These are phyloP conservation scores for Polytrichum commune DNA, from an alignment of 225 moss, liverwort and hornwort species.

Conservation along the genomic window DNA sequence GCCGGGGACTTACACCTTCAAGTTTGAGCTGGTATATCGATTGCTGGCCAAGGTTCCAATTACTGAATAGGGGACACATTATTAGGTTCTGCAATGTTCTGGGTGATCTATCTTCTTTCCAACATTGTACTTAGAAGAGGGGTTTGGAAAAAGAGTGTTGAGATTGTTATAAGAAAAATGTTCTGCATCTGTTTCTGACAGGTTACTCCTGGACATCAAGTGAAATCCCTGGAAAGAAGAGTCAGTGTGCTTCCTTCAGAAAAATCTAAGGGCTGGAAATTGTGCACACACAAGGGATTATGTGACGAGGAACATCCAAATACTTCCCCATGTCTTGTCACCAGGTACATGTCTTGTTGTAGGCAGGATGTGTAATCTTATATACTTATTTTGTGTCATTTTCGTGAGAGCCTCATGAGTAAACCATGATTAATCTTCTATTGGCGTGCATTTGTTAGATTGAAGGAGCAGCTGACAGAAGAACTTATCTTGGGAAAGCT, in stretches of 20 bases:
- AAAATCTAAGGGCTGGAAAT: conserved; percentile 46
- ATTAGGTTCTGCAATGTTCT: too few species aligned
- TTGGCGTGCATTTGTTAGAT: conserved; percentile 26
- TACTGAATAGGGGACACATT: too few species aligned
- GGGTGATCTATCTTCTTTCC: too few species aligned
- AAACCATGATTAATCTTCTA: too few species aligned
- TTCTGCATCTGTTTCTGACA: conserved; percentile 9
- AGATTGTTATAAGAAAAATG: too few species aligned
- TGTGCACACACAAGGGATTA: conserved; percentile 32
- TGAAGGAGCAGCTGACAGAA: conserved; percentile 28
- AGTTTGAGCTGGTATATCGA: conserved; percentile 27
- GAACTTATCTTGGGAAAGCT: conserved; percentile 43
- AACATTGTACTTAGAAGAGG: neutral
- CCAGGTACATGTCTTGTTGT: conserved; percentile 11
- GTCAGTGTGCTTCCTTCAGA: conserved; percentile 38
- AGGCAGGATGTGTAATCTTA: too few species aligned
- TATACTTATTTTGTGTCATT: too few species aligned
- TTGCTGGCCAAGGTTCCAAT: too few species aligned
- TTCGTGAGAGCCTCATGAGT: too few species aligned
- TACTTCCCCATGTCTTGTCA: conserved; percentile 2
- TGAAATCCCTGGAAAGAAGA: conserved; percentile 15
- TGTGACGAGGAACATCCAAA: conserved; percentile 19
- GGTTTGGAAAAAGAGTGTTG: neutral
- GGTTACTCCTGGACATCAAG: conserved; percentile 24
- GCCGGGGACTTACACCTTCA: conserved; percentile 49